Evolutionary conservation across 23 red algal genomes (phyloP), one percentile per base, ranked within the genome.

Genomic region (Cyanidioschyzon merolae): DNA sequence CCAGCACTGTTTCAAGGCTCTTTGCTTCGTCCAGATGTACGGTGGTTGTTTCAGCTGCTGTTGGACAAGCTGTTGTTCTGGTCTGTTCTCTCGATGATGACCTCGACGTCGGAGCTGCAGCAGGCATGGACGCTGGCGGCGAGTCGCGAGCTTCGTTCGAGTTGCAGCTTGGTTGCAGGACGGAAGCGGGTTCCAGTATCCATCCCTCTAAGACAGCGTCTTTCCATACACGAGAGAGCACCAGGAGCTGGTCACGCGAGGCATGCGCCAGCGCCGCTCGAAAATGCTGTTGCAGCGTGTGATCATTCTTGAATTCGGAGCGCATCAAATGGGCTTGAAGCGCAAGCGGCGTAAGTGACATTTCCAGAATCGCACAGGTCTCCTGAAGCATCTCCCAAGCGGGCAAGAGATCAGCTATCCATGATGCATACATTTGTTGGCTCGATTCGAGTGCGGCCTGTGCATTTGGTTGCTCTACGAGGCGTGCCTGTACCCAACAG

Each of bases 181-280:
- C n/a, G n/a, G n/a, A n/a, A n/a, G n/a, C 63, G n/a, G 63, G 63
- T 3, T 71, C 3, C 16, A 3, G 12, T 32, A 71, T 3, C 63
- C 63, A 71, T 35, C 30, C 12, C 63, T 32, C n/a, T 27, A 71
- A 27, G 12, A 35, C 12, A 3, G n/a, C 2, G 32, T 71, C 63
- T 7, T 32, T 7, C 63, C 63, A 71, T 35, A 32, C 32, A 3
- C 32, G n/a, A 35, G 3, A 71, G 21, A 71, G 63, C 7, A 3
- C n/a, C 3, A 3, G 16, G 7, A 71, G 63, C 30, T 71, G 12
- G 32, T 15, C 63, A 27, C 16, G 16, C 2, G 63, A 32, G 63
- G 63, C 63, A 3, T 27, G 63, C 63, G 32, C 32, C n/a, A 71
- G 2, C 63, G 63, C 63, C 29, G 63, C 63, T 71, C 63, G 16